phyloP scores from a whole-genome alignment of 148 eudicot species.

The Hydrangea macrophylla region DNA sequence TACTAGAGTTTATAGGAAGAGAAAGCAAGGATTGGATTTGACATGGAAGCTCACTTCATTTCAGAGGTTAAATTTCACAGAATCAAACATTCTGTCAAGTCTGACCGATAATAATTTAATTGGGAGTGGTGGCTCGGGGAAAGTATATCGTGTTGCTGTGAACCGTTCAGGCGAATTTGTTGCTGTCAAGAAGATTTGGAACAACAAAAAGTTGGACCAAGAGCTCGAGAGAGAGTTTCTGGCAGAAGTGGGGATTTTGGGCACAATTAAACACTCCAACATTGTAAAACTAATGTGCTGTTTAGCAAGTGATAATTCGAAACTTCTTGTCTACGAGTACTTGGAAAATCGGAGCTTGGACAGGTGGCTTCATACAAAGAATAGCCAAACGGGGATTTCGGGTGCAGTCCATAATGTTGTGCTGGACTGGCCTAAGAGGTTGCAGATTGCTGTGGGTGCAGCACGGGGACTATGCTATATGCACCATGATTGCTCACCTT shows the following conservation, averaged over 20 bases:
- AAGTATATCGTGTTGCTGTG: slow-evolving; percentile 24
- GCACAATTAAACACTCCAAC: slow-evolving; percentile 31
- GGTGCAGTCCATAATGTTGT: slow-evolving; percentile 16
- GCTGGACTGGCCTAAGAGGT: slow-evolving; percentile 38
- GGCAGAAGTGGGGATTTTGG: slow-evolving; percentile 32
- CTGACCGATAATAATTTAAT: slow-evolving; percentile 29
- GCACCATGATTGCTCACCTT: slow-evolving; percentile 35
- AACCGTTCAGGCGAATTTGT: slow-evolving; percentile 21
- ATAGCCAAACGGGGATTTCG: background rate
- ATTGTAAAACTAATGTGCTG: slow-evolving; percentile 37
- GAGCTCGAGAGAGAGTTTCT: slow-evolving; percentile 31
- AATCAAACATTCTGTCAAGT: slow-evolving; percentile 21
- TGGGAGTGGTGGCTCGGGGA: slow-evolving; percentile 40
- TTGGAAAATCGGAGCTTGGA: slow-evolving; percentile 35
- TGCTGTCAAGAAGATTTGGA: slow-evolving; percentile 38
- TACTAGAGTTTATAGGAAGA: slow-evolving; percentile 6
- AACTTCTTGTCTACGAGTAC: slow-evolving; percentile 38
- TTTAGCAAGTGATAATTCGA: slow-evolving; percentile 27
- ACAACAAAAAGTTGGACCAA: slow-evolving; percentile 18
- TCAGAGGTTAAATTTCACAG: slow-evolving; percentile 30
- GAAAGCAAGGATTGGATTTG: slow-evolving; percentile 9
- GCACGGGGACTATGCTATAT: slow-evolving; percentile 38
- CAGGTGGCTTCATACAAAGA: slow-evolving; percentile 32
- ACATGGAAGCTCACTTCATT: slow-evolving; percentile 36
- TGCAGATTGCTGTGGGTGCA: slow-evolving; percentile 35